Base-by-base conservation (phyloP, 805 yeast species). In the Yamadazyma laniorum region DNA sequence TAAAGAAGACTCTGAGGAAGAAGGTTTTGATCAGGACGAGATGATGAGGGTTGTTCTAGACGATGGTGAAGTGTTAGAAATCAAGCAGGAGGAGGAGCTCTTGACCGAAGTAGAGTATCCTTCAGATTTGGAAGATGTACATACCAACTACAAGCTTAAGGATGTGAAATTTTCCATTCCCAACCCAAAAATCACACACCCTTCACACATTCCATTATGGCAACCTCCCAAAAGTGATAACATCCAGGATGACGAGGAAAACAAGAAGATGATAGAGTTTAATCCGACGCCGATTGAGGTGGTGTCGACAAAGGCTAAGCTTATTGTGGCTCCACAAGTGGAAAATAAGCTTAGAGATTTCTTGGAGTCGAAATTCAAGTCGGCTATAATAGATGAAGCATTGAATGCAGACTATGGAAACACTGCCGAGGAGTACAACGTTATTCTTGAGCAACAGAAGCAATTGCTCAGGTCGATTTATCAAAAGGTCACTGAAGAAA, bases 391-490 rank as follows among this genome's bases (percentile, higher is more conserved):
- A 5, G 74, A 68, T 40, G 74, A 68, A 23, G 43, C 62, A 1
- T 53, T 48, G 12, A 43, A 48, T 13, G 44, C 46, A 4, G 74
- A 68, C 26, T 59, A 52, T 29, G 44, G 49, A 27, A 56, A 51
- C 30, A 55, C 70, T 0, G 53, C 55, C 0, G 81, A 78, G 33
- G 95, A 88, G 48, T 86, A 75, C 44, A 72, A 78, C 1, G 59
- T 59, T n/a, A 72, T 76, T 15, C 63, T 88, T 29, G 51, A 58
- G 0, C 76, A 74, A 18, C 93, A 87, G 48, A 18, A 54, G 52
- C 12, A 66, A 57, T 41, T 75, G 77, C 38, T 72, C 64, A 44
- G 63, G 59, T 27, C 85, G 78, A 25, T 67, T 46, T 55, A 65
- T 23, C 63, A 68, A 15, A 64, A 72, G 40, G 62, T 63, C 6